A percentile compares a stretch with the other conserved stretches of the same genome.
Evolutionary conservation across 2,329 filamentous ascomycete genomes (phyloP).

Genomic region (Talaromyces sp.): DNA sequence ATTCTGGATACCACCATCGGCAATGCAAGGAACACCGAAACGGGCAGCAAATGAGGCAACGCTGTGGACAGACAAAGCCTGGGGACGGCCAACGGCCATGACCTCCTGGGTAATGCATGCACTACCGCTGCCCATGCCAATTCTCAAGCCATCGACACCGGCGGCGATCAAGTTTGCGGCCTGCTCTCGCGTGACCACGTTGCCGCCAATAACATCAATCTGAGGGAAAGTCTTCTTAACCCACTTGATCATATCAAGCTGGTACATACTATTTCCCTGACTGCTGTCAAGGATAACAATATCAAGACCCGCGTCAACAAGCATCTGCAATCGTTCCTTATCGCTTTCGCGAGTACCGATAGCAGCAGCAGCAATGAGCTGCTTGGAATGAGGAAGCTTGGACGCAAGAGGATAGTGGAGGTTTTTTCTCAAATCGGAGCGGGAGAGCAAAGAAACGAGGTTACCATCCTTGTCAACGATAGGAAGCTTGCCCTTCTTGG

Average conservation of each 20-base stretch:
- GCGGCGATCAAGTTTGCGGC: slow-evolving; percentile 88
- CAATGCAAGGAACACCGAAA: slow-evolving; percentile 97
- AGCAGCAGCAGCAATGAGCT: slow-evolving; percentile 90
- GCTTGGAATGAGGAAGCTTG: slow-evolving; percentile 94
- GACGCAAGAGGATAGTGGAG: slow-evolving; percentile 94
- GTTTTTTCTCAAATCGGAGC: slow-evolving; percentile 98
- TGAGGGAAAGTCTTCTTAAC: slow-evolving; percentile 81
- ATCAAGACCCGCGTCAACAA: slow-evolving; percentile 92
- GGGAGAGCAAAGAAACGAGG: slow-evolving; percentile 85
- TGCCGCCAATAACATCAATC: slow-evolving; percentile 94
- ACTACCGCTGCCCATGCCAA: slow-evolving; percentile 97
- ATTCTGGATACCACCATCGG: slow-evolving; percentile 96
- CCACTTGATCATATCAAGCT: slow-evolving; percentile 97
- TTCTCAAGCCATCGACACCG: slow-evolving; percentile 92
- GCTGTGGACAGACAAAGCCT: slow-evolving; percentile 87
- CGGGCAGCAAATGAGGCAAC: slow-evolving; percentile 84
- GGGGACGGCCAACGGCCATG: slow-evolving; percentile 96
- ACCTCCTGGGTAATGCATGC: slow-evolving; percentile 99
- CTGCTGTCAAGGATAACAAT: slow-evolving; percentile 94
- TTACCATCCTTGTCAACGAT: slow-evolving; percentile 82
- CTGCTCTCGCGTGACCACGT: slow-evolving; percentile 97
- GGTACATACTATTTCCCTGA: slow-evolving; percentile 98
- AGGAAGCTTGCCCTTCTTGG: slow-evolving; percentile 97
- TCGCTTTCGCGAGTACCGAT: slow-evolving; percentile 95
- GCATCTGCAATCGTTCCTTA: slow-evolving; percentile 76